These are phyloP conservation scores for Cercospora janseana DNA, from an alignment of 2,329 filamentous ascomycete genomes.

Conservation along the genomic window DNA sequence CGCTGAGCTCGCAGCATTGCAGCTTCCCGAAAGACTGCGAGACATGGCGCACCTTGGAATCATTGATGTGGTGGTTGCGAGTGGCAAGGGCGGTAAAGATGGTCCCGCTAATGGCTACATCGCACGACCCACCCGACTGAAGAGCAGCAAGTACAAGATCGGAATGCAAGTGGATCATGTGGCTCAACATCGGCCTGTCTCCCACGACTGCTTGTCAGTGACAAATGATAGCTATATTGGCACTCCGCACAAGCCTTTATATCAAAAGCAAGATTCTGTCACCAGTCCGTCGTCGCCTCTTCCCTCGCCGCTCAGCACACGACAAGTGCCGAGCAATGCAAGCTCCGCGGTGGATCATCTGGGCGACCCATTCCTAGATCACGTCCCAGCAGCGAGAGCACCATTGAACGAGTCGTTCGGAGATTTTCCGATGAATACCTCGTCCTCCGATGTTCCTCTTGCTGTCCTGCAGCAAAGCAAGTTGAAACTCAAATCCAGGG, in stretches of 20 bases:
- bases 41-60: conserved; percentile 33
- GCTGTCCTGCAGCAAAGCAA: conserved; percentile 1
- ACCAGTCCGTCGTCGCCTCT: too few species aligned
- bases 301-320: too few species aligned
- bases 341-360: too few species aligned
- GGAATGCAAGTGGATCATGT: background rate
- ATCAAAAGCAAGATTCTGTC: too few species aligned
- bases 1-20: conserved; percentile 38
- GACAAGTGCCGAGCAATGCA: too few species aligned
- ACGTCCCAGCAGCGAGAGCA: too few species aligned
- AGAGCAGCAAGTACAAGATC: conserved; percentile 6
- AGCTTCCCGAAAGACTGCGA: conserved; percentile 39
- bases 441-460: conserved; percentile 11
- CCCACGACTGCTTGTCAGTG: too few species aligned
- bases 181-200: background rate
- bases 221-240: too few species aligned
- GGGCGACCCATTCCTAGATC: too few species aligned
- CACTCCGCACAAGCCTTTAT: too few species aligned
- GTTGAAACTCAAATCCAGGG: conserved; percentile 4
- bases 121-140: conserved; percentile 5
- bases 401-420: too few species aligned
- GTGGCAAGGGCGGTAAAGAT: conserved; percentile 33
- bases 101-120: conserved; percentile 26
- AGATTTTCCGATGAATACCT: conserved; percentile 1
- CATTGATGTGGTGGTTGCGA: conserved; percentile 33